These are phyloP conservation scores for Chalciporus sphaerocephalus DNA, from an alignment of 768 basidiomycete species.

Conservation along the genomic window DNA sequence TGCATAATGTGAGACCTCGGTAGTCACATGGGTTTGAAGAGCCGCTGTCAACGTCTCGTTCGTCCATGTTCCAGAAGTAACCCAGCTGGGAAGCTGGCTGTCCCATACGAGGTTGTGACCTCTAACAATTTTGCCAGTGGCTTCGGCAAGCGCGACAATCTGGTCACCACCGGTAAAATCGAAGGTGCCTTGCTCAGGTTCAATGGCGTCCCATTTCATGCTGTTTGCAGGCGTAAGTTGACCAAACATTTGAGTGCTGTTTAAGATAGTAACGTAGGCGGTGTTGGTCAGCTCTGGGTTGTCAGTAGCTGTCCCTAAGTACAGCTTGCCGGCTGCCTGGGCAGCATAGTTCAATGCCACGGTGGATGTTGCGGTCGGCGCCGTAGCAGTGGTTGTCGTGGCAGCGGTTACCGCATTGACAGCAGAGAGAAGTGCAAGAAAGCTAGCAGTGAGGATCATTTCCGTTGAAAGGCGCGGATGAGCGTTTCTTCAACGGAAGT, in stretches of 20 bases:
- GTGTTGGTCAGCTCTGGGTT: conserved; percentile 41
- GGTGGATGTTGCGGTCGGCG: neutral
- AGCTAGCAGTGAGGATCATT: neutral
- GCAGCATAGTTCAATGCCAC: conserved; percentile 34
- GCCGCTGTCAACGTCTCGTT: conserved; percentile 12
- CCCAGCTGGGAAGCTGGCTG: conserved; percentile 16
- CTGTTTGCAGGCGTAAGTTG: conserved; percentile 21
- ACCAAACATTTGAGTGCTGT: conserved; percentile 12
- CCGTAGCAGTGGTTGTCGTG: neutral
- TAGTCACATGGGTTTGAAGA: conserved; percentile 15
- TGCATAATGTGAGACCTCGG: conserved; percentile 14
- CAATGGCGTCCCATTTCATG: conserved; percentile 20
- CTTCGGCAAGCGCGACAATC: conserved; percentile 17
- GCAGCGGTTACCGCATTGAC: too few species aligned
- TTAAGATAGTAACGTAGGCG: conserved; percentile 9
- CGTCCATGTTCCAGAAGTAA: conserved; percentile 14
- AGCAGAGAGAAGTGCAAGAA: neutral
- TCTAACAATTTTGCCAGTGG: conserved; percentile 18
- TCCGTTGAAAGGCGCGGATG: neutral
- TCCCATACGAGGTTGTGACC: conserved; percentile 22
- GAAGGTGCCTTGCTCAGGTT: conserved; percentile 24
- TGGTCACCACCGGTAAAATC: conserved; percentile 21
- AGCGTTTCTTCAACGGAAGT: neutral
- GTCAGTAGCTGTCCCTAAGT: conserved; percentile 48
- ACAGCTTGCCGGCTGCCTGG: conserved; percentile 38